Evolutionary conservation across 495 filamentous ascomycete genomes (phyloP), one percentile per base, ranked within the genome.

Genomic region (Hyaloscypha hepaticicola): DNA sequence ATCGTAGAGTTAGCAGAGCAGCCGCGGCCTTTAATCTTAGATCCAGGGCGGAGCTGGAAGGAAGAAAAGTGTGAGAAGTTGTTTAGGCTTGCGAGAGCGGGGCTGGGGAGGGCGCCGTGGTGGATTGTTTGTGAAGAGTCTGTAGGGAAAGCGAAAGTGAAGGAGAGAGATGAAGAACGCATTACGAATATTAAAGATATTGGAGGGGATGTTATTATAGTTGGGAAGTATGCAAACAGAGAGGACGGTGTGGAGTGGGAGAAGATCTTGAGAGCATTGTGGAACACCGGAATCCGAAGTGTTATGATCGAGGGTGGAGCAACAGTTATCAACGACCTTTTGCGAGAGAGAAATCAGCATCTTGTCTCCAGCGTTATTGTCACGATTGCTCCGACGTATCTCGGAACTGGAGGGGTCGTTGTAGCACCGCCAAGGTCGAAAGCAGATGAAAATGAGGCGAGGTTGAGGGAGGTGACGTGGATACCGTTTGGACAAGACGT

Each of bases 231-330:
- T 26, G n/a, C 58, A 24, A 65, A 61, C 6, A 29, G 33, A 45
- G 25, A 68, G n/a, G 26, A 58, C 26, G 66, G 60, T 11, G 31
- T 71, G 4, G 60, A 71, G n/a, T 71, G 69, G 66, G 58, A 65
- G n/a, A 38, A 24, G 9, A 63, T 69, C 9, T 34, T 72, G 41
- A 55, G 14, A 25, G 33, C 41, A 0, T 31, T 70, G 64, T 29
- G 33, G 31, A 60, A 49, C 33, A 55, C 48, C n/a, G 61, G 68
- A 14, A 77, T 96, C 61, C 78, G 81, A 26, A 94, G 90, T 68
- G 82, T 96, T 28, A 96, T 96, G 93, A 81, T 96, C 45, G 93
- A 96, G 75, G 92, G 92, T 0, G 92, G 92, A 19, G 92, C 85
- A 3, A 82, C 81, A 22, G 84, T 96, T 55, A 88, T 96, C 68